Conservation (phyloP, 1,284 basidiomycete genomes). For the Takashimella tepidaria region DNA sequence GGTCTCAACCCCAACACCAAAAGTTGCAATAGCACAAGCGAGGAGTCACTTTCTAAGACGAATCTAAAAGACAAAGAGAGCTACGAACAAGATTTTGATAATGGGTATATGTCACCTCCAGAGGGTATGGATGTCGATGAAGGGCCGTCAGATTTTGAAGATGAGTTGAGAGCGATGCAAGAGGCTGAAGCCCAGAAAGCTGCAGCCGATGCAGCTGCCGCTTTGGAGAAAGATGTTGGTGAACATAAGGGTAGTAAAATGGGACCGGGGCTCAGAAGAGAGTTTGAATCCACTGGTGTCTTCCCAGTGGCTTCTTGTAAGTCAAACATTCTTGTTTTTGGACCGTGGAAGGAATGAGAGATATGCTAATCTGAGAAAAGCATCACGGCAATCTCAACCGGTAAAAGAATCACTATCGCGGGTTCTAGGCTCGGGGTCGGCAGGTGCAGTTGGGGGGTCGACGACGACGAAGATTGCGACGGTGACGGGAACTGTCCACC, state of each 20-base stretch:
- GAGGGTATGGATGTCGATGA: slow-evolving; percentile 24
- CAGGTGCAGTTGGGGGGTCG: too few relatives aligned
- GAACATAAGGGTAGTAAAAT: not conserved
- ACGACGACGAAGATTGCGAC: too few relatives aligned
- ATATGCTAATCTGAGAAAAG: too few relatives aligned
- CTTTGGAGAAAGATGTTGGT: not conserved
- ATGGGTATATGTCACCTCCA: slow-evolving; percentile 8
- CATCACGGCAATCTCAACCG: too few relatives aligned
- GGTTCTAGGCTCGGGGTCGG: too few relatives aligned
- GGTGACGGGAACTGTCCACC: not conserved
- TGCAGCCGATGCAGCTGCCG: not conserved
- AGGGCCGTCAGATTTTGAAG: slow-evolving; percentile 23
- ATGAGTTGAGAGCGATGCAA: slow-evolving; percentile 22
- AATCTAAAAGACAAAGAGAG: not conserved
- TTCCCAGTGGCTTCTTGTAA: slow-evolving; percentile 26
- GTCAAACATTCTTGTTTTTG: too few relatives aligned
- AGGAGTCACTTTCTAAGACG: too few relatives aligned
- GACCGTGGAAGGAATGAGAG: too few relatives aligned
- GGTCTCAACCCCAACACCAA: slow-evolving; percentile 3
- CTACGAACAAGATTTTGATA: not conserved
- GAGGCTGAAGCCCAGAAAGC: slow-evolving; percentile 15
- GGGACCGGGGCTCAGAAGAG: too few relatives aligned
- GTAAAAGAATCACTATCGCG: too few relatives aligned
- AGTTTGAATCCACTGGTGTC: slow-evolving; percentile 1
- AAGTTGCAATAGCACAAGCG: too few relatives aligned